Conservation (phyloP, 2,329 filamentous ascomycete genomes). For the Fusarium brevicatenulatum region DNA sequence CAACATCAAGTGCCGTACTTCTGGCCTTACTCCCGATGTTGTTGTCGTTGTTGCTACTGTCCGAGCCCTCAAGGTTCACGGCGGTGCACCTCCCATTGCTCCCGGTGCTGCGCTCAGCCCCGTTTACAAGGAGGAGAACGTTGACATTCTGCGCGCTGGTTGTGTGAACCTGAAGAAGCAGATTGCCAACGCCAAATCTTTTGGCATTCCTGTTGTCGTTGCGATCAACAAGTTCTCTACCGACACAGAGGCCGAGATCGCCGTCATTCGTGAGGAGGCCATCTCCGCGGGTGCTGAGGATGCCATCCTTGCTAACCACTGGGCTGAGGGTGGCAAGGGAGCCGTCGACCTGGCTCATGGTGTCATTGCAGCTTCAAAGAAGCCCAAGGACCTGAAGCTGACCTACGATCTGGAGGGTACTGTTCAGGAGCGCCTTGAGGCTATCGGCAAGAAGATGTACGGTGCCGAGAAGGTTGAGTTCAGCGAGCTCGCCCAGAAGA, state of each 20-base stretch:
- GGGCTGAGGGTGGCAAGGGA: constrained; percentile 92
- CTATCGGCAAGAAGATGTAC: constrained; percentile 93
- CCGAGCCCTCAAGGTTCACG: constrained; percentile 95
- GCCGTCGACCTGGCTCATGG: constrained; percentile 89
- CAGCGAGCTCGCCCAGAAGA: constrained; percentile 92
- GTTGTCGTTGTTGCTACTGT: constrained; percentile 97
- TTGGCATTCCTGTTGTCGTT: constrained; percentile 93
- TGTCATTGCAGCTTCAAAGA: constrained; percentile 83
- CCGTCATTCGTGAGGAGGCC: constrained; percentile 88
- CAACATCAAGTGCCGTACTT: constrained; percentile 99
- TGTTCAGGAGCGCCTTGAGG: constrained; percentile 89
- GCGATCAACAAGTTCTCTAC: constrained; percentile 97
- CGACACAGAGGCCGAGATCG: constrained; percentile 91
- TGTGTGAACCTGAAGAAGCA: constrained; percentile 97
- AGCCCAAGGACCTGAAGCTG: constrained; percentile 87
- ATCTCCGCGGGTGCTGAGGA: constrained; percentile 93
- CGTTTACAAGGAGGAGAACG: constrained; percentile 92
- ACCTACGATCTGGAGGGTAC: constrained; percentile 83
- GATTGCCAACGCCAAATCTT: constrained; percentile 87
- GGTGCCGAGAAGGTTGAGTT: constrained; percentile 91
- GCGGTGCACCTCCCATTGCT: constrained; percentile 91
- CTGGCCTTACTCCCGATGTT: constrained; percentile 89
- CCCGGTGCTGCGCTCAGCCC: constrained; percentile 86
- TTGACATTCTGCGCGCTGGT: constrained; percentile 87
- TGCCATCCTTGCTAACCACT: constrained; percentile 94